Evolutionary conservation across 805 yeast species (phyloP).

Genomic region (Starmerella riodocensis): DNA sequence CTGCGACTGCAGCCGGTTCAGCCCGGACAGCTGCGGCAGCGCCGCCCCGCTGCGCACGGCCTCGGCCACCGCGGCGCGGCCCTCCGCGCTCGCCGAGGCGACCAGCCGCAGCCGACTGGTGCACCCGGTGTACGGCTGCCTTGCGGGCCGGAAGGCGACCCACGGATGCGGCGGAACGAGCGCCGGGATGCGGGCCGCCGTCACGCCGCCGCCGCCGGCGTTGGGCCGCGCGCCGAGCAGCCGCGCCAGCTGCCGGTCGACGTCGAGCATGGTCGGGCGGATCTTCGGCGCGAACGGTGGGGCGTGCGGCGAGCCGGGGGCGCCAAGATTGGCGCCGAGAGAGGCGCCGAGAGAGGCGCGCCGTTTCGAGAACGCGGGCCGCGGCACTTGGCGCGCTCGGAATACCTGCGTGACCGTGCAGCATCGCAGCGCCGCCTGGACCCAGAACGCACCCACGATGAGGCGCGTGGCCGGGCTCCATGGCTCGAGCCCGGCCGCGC

Average conservation of each 20-base stretch:
- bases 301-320: too few species aligned
- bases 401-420: conserved; percentile 22
- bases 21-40: conserved; percentile 6
- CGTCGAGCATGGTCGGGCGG: conserved; percentile 32
- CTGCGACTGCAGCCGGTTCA: conserved; percentile 12
- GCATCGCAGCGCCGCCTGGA: conserved; percentile 13
- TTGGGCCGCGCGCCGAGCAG: too few species aligned
- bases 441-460: conserved; percentile 26
- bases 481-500: not conserved
- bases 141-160: conserved; percentile 36
- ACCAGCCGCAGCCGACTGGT: conserved; percentile 8
- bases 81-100: conserved; percentile 39
- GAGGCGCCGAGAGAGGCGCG: too few species aligned
- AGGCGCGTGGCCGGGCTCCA: conserved; percentile 32
- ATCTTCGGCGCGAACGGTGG: conserved; percentile 65
- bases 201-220: too few species aligned
- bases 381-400: conserved; percentile 36
- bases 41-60: conserved; percentile 6
- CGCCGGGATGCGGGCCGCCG: conserved; percentile 70
- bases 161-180: conserved; percentile 67
- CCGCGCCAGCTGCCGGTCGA: too few species aligned
- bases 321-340: too few species aligned
- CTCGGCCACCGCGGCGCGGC: conserved; percentile 31
- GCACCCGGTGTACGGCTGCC: not conserved
- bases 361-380: conserved; percentile 54